Evolutionary conservation across 208 protist genomes (phyloP).

Genomic region (Leishmania tarentolae): DNA sequence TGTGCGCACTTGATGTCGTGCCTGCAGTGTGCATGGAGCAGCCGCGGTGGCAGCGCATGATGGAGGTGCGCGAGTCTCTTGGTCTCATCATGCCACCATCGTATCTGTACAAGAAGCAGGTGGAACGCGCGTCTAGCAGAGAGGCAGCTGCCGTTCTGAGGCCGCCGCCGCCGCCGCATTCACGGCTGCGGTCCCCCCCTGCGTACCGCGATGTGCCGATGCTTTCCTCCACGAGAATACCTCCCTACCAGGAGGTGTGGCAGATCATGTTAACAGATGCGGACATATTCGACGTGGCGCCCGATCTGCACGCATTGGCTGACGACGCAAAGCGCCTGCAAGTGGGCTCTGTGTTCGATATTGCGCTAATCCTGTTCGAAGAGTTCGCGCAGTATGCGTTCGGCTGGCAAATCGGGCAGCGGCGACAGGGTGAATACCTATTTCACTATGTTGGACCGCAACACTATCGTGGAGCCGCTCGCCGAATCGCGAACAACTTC

Average conservation of each 20-base stretch:
- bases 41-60: conserved; percentile 39
- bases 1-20: conserved; percentile 60
- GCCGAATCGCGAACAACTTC: conserved; percentile 52
- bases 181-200: conserved; percentile 52
- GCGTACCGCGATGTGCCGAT: conserved; percentile 48
- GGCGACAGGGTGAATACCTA: conserved; percentile 7
- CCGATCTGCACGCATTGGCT: background rate
- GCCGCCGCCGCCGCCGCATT: conserved; percentile 16
- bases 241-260: conserved; percentile 54
- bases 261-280: conserved; percentile 56
- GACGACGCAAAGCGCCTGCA: background rate
- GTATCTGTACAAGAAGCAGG: conserved; percentile 7
- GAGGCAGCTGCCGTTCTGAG: conserved; percentile 1
- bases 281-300: conserved; percentile 56
- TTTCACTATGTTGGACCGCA: conserved; percentile 66
- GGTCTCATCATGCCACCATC: conserved; percentile 45
- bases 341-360: background rate
- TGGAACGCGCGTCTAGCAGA: background rate
- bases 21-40: conserved; percentile 34
- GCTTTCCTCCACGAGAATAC: conserved; percentile 11
- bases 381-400: conserved; percentile 24
- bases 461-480: conserved; percentile 24
- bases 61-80: conserved; percentile 50
- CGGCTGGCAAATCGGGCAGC: background rate
- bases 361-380: conserved; percentile 27